Base-by-base conservation (phyloP, 2,329 filamentous ascomycete species). In the Xylaria hypoxylon region DNA sequence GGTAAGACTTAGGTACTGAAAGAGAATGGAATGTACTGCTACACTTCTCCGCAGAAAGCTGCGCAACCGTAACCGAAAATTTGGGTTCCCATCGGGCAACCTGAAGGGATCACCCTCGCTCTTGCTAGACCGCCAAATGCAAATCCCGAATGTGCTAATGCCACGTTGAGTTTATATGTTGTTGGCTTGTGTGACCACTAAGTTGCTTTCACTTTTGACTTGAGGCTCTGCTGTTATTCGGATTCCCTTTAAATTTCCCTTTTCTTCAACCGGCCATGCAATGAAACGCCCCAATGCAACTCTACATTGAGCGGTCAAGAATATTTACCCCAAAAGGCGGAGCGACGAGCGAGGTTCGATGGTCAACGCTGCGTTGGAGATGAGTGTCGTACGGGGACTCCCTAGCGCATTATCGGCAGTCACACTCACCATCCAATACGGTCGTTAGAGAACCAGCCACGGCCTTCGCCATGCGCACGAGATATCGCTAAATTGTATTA, bases 301-400 rank as follows among this genome's bases (percentile, higher is more conserved):
- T 65, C 42, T 31, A 40, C 40, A 26, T 48, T 40, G 19, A 24
- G 67, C 67, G 64, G 67, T 69, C 58, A 64, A 56, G 42, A 28
- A 22, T 45, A 35, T 26, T 42, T 69, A 69, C 67, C 61, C 67
- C 67, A 69, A 69, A 64, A 17, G 61, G 64, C 65, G 64, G 67
- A 62, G 28, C 17, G 67, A 42, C 15, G 42, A 35, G 11, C 57
- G 47, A 53, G 56, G 13, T 55, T 58, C 24, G 47, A 60, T 31
- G 48, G 24, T 22, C 17, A 26, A 48, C 28, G 7, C 11, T 48
- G 13, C 22, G 11, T 47, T 48, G 31, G 28, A 59, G 56, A 51
- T 42, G 13, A 28, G 48, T 31, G 17, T 52, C 35, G 58, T 62
- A 47, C 58, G 57, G 51, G 62, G 42, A 28, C 26, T 11, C 11